Conservation (phyloP, 805 yeast species). For the Tetrapisispora fleetii region DNA sequence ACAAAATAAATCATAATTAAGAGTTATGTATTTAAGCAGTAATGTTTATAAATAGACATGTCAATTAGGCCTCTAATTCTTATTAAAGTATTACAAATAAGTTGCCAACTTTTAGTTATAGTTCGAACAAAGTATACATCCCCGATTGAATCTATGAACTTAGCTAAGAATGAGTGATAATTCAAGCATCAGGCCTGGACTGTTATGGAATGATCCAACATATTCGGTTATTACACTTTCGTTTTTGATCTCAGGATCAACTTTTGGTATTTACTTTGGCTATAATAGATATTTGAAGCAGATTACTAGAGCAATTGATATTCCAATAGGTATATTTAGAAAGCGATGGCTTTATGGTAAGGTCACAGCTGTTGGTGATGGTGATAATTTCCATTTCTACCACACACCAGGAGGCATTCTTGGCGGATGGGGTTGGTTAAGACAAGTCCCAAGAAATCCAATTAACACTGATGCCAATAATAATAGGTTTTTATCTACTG, state of each 20-base stretch:
- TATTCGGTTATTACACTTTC: conserved; percentile 21
- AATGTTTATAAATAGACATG: too few species aligned
- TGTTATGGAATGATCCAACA: not conserved
- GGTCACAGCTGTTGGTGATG: conserved; percentile 90
- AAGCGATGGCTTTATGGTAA: conserved; percentile 48
- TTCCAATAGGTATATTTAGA: conserved; percentile 40
- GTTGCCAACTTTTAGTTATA: too few species aligned
- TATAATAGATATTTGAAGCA: conserved; percentile 42
- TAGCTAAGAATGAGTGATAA: not conserved
- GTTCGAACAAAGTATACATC: too few species aligned
- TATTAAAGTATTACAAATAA: too few species aligned
- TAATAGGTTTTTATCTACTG: not conserved
- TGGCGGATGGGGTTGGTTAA: conserved; percentile 91
- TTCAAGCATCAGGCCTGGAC: not conserved
- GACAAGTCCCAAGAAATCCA: conserved; percentile 49
- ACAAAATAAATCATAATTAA: too few species aligned
- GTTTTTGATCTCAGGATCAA: conserved; percentile 29
- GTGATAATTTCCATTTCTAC: conserved; percentile 85
- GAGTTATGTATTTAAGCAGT: too few species aligned
- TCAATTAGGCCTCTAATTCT: too few species aligned
- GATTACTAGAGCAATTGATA: conserved; percentile 37
- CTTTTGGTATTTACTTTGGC: conserved; percentile 35
- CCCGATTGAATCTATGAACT: not conserved
- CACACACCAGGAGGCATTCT: conserved; percentile 88
- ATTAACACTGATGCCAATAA: not conserved